Base-by-base conservation (phyloP, 176 grass and related monocot species). In the Typha latifolia region DNA sequence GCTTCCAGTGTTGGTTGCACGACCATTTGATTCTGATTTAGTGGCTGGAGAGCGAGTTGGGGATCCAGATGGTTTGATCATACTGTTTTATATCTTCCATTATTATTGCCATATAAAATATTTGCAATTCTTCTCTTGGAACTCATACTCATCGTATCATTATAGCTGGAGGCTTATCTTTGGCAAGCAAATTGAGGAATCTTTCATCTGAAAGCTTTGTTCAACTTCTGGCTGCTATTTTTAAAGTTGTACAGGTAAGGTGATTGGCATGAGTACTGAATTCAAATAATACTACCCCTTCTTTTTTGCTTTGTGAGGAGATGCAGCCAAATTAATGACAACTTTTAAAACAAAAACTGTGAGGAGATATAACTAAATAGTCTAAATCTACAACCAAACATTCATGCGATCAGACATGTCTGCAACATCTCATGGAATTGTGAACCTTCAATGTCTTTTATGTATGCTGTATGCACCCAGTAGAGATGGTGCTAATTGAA, bases 121-220 rank as follows among this genome's bases (percentile, higher is more conserved):
- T 53, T 51, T 29, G 15, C 13, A 49, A 27, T n/a, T 26, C n/a
- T 66, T 63, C 5, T 52, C 48, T 26, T 66, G 62, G 32, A 47
- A 63, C 66, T 82, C 68, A 61, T 75, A 29, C 16, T 48, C 49
- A 9, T 70, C 73, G 27, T 72, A 22, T 72, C 50, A 55, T 80
- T 50, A 66, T 74, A 99, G 94, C 76, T 85, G 81, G 83, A 74
- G 74, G 86, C 20, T 86, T 84, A 69, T 99, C 95, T 24, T 79
- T 99, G 43, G 95, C 95, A 62, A 93, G 91, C 74, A 99, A 90
- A 65, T 81, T 99, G 75, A 80, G 86, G 14, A 85, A 78, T 57
- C 71, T 99, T 24, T 99, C 95, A 19, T 87, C 86, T 71, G 95
- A 99, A 84, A 83, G 86, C 56, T 99, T 99, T 82, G 89, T 93